Evolutionary conservation across 1,284 basidiomycete genomes (phyloP), one percentile per base, ranked within the genome.

Genomic region (Cutaneotrichosporon sp.): DNA sequence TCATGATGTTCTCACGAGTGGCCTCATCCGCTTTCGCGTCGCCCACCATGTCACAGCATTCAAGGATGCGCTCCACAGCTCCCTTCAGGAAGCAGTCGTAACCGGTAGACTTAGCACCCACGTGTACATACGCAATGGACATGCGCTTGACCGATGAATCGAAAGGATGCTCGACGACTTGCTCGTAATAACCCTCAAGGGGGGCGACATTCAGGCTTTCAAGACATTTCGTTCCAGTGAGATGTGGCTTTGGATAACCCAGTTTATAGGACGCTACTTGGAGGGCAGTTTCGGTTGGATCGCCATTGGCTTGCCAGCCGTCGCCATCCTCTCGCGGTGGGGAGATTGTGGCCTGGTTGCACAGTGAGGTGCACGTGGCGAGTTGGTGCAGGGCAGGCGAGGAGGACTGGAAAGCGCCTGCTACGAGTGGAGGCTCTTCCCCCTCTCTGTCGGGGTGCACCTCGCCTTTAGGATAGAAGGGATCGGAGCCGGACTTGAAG

Each of bases 241-340:
- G 63, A 49, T 68, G 68, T 10, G 71, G 68, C 57, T 76, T 75
- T 17, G 75, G 73, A 48, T 70, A 71, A 10, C 75, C 75, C 32
- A 77, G 67, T 55, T 80, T 80, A 59, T 80, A 79, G 0, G 81
- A 81, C 49, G 82, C 82, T 7, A 84, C 83, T 67, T 85, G 83
- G 6, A 86, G 77, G 1, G 83, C 83, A 31, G 81, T 77, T 63
- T 83, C 81, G 16, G 85, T 87, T 1, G 84, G 82, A 61, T 87
- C 85, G 26, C 85, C 85, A 41, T 82, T 81, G 0, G 83, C 81
- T 34, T 80, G 79, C 84, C 84, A 86, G 20, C 79, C 80, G 24
- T n/a, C n/a, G 14, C 77, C 74, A 33, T 61, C 70, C 8, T 61
- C 70, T 11, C 61, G 59, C 24, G 67, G 66, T 42, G 63, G 60